These are phyloP conservation scores for Triangularia setosa DNA, from an alignment of 2,329 filamentous ascomycete genomes.

Conservation along the genomic window DNA sequence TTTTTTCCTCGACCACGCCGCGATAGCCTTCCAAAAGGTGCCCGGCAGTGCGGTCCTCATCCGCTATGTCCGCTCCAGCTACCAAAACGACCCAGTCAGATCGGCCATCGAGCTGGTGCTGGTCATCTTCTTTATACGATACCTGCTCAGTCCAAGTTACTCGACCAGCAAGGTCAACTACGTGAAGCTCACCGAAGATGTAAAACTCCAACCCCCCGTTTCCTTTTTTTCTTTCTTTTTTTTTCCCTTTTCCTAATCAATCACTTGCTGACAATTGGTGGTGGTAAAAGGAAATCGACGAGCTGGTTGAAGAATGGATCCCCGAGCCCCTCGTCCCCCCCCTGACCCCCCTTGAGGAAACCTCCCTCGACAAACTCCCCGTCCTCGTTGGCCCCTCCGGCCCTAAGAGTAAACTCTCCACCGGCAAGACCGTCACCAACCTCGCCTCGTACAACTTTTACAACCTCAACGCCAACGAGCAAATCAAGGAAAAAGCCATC, in stretches of 20 bases:
- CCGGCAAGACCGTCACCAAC: conserved; percentile 86
- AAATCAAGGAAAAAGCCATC: conserved; percentile 91
- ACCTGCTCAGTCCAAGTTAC: conserved; percentile 87
- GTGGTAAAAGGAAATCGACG: conserved; percentile 92
- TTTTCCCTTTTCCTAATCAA: background rate
- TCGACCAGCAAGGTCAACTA: conserved; percentile 86
- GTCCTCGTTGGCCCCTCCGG: conserved; percentile 87
- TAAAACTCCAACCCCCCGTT: too few species aligned
- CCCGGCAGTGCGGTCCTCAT: conserved; percentile 92
- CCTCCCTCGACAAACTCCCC: conserved; percentile 78
- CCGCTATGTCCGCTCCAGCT: conserved; percentile 93
- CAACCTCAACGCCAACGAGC: conserved; percentile 91
- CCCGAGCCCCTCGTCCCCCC: conserved; percentile 84
- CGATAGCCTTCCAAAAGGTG: conserved; percentile 75
- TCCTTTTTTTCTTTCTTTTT: too few species aligned
- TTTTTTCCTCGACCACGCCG: conserved; percentile 49
- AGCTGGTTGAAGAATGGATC: conserved; percentile 92
- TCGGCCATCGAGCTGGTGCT: conserved; percentile 90
- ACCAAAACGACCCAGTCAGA: conserved; percentile 93
- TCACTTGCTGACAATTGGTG: background rate
- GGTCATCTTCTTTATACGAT: conserved; percentile 92
- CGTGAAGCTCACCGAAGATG: conserved; percentile 81
- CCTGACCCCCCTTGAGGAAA: conserved; percentile 70
- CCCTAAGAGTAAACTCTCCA: conserved; percentile 83
- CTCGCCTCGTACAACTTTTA: conserved; percentile 96